Evolutionary conservation across 2,329 filamentous ascomycete species (phyloP).

Genomic region (Cryphonectria radicalis): DNA sequence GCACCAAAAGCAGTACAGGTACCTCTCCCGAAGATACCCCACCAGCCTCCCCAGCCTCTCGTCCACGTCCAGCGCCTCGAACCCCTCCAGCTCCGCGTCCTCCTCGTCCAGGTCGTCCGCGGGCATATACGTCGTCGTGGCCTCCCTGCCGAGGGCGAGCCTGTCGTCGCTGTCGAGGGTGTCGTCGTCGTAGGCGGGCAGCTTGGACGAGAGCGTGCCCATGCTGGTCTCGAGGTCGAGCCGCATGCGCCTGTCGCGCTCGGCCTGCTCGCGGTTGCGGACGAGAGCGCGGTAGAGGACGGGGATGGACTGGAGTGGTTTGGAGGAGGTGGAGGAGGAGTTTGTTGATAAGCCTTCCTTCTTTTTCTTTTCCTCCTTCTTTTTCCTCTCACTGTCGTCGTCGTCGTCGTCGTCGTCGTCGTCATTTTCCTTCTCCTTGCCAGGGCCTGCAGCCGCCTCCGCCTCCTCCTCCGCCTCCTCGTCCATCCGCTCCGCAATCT

Average conservation of each 20-base stretch:
- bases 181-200: conserved; percentile 68
- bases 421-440: conserved; percentile 32
- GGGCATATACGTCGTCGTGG: conserved; percentile 64
- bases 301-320: conserved; percentile 69
- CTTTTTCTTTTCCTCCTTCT: conserved; percentile 38
- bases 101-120: conserved; percentile 76
- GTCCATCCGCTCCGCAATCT: conserved; percentile 78
- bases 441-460: conserved; percentile 14
- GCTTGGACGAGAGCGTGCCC: conserved; percentile 56
- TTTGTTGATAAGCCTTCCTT: conserved; percentile 25
- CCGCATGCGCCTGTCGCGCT: conserved; percentile 68
- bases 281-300: conserved; percentile 80
- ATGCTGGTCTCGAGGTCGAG: conserved; percentile 63
- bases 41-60: conserved; percentile 72
- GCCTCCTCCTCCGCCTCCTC: conserved; percentile 37
- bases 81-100: conserved; percentile 79
- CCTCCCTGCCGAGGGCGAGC: conserved; percentile 63
- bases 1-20: conserved; percentile 95
- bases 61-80: conserved; percentile 68
- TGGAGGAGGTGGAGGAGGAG: conserved; percentile 37
- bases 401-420: conserved; percentile 33
- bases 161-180: conserved; percentile 68
- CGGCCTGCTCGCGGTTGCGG: conserved; percentile 69
- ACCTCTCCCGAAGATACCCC: conserved; percentile 68
- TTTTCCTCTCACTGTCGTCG: conserved; percentile 31